phyloP scores from a whole-genome alignment of 345 rosid species.

The Citrus medica region DNA sequence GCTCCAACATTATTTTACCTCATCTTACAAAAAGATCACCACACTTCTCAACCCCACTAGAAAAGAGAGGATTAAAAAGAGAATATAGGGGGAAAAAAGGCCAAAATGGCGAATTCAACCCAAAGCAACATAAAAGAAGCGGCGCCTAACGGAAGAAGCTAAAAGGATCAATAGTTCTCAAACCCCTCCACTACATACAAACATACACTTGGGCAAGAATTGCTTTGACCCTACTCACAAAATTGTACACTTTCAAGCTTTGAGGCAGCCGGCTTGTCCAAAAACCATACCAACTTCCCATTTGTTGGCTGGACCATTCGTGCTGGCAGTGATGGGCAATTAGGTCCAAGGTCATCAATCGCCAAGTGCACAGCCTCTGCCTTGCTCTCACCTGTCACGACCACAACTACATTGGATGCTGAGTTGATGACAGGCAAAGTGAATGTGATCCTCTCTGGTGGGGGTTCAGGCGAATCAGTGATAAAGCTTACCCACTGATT shows the following conservation, averaged over 20 bases:
- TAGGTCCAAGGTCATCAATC: conserved; percentile 42
- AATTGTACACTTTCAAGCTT: conserved; percentile 43
- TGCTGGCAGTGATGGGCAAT: conserved; percentile 51
- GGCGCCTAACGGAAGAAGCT: conserved; percentile 18
- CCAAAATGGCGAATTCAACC: conserved; percentile 32
- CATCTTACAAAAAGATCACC: conserved; percentile 31
- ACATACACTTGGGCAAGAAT: conserved; percentile 21
- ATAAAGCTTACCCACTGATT: conserved; percentile 76
- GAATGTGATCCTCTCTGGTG: conserved; percentile 92
- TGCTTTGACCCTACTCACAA: conserved; percentile 33
- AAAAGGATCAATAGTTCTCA: conserved; percentile 13
- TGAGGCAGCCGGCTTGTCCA: conserved; percentile 79
- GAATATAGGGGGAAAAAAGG: background rate
- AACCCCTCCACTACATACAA: conserved; percentile 33
- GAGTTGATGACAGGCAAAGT: conserved; percentile 90
- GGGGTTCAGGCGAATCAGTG: conserved; percentile 75
- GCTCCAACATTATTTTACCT: conserved; percentile 34
- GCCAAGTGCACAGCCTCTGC: conserved; percentile 70
- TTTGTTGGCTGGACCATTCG: conserved; percentile 59
- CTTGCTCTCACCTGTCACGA: conserved; percentile 71
- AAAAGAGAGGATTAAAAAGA: background rate
- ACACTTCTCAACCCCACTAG: conserved; percentile 28
- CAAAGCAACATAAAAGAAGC: conserved; percentile 1
- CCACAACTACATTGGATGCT: conserved; percentile 69
- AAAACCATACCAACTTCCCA: conserved; percentile 78